phyloP scores from a whole-genome alignment of 225 moss, liverwort and hornwort genomes.

The Straminergon stramineum region DNA sequence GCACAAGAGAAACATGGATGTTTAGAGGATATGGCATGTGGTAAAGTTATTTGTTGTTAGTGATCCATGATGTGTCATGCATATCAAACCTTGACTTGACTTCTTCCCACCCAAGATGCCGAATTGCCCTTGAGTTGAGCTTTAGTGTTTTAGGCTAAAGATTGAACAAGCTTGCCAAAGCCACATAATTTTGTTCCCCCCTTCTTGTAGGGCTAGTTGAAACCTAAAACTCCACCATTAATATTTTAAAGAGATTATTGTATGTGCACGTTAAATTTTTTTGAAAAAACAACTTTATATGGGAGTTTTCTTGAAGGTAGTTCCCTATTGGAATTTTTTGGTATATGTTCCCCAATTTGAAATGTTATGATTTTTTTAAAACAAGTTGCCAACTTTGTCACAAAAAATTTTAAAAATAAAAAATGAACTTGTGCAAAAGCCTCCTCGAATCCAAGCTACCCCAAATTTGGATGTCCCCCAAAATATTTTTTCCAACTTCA shows the following conservation, averaged over 20 bases:
- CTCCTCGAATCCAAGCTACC: accelerated
- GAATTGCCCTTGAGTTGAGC: background rate
- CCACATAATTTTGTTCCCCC: accelerated
- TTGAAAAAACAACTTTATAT: background rate
- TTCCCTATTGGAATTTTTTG: background rate
- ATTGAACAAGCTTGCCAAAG: background rate
- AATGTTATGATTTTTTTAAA: background rate
- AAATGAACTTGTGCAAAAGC: background rate
- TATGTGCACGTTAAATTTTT: background rate
- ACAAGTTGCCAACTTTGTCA: accelerated
- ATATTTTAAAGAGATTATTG: background rate
- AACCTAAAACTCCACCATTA: accelerated
- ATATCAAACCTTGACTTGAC: accelerated
- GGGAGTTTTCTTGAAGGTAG: background rate
- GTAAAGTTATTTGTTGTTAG: background rate
- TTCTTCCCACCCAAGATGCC: accelerated
- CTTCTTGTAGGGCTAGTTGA: accelerated
- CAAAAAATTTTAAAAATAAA: background rate
- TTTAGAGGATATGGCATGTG: background rate
- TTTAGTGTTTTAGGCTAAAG: background rate
- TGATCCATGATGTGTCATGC: background rate
- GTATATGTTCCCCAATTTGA: background rate
- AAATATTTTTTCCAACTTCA: background rate
- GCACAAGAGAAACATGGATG: background rate
- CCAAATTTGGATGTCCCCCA: background rate